Base-by-base conservation (phyloP, 257 asterid genomes). In the Penstemon newberryi region DNA sequence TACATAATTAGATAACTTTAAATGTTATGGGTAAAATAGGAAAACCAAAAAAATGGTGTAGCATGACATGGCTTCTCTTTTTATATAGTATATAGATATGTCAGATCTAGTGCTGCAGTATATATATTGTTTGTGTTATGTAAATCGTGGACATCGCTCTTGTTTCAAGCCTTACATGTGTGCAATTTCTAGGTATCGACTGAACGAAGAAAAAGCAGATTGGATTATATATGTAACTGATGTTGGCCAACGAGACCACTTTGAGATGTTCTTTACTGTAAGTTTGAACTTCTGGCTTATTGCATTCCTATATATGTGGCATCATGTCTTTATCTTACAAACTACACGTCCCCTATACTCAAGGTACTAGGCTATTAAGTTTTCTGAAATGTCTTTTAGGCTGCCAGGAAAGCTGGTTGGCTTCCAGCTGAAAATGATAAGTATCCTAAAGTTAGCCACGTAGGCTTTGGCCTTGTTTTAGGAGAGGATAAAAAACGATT, bases 161-260 rank as follows among this genome's bases (percentile, higher is more conserved):
- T 52, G 42, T 44, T 37, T 41, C 58, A 18, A 51, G 45, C 59
- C 66, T 66, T 53, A 19, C 51, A 61, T 18, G 15, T 42, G 47
- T 73, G 68, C 71, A 40, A 66, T 64, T 40, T 72, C 4, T 77
- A 94, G 99, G 97, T 89, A 91, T 76, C 88, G 99, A 61, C 82
- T 91, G 66, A 91, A 87, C 56, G 95, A 84, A 76, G 97, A 94
- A 78, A 91, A 91, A 67, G 97, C 85, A 8, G 97, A 94, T 18
- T 91, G 99, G 99, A 91, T 94, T 44, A 89, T 94, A 68, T 89
- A 91, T 49, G 79, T 94, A 36, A 94, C 99, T 59, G 96, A 94
- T 62, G 91, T 87, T 68, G 97, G 96, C 71, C 99, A 91, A 76
- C 65, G 84, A 25, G 96, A 91, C 74, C 99, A 94, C 78, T 94